These are phyloP conservation scores for Atkinsonella texensis DNA, from an alignment of 2,329 filamentous ascomycete species.

Conservation along the genomic window DNA sequence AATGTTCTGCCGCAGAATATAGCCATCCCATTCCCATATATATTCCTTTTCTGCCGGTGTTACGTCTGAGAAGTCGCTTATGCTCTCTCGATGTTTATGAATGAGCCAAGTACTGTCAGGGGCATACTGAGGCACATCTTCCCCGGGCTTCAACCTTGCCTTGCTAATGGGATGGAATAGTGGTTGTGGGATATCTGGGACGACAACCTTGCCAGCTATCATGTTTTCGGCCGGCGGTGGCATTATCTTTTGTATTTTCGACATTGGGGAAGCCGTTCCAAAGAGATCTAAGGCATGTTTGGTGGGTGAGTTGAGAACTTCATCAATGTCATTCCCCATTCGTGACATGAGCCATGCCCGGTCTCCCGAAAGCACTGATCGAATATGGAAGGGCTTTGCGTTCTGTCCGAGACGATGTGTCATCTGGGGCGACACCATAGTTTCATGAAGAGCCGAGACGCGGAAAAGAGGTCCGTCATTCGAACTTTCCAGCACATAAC, in stretches of 20 bases:
- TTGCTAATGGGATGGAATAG: conserved; percentile 49
- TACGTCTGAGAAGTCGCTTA: conserved; percentile 45
- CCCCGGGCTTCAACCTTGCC: conserved; percentile 35
- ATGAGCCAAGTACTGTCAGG: conserved; percentile 43
- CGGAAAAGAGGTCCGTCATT: conserved; percentile 27
- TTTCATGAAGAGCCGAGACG: conserved; percentile 22
- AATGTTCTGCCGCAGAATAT: conserved; percentile 37
- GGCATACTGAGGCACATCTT: conserved; percentile 30
- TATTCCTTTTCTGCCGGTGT: conserved; percentile 43
- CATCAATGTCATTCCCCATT: conserved; percentile 22
- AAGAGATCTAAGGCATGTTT: conserved; percentile 13
- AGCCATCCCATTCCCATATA: conserved; percentile 46
- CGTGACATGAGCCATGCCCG: conserved; percentile 33
- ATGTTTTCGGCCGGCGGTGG: conserved; percentile 7
- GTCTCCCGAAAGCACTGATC: conserved; percentile 32
- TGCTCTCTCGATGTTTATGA: conserved; percentile 46
- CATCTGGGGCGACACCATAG: conserved; percentile 19
- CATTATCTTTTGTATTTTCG: conserved; percentile 8
- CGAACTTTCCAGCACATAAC: conserved; percentile 26
- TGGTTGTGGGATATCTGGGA: conserved; percentile 38
- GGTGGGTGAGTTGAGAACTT: conserved; percentile 14
- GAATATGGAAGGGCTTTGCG: conserved; percentile 31
- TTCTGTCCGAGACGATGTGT: conserved; percentile 31
- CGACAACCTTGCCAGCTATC: conserved; percentile 22
- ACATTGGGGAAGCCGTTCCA: conserved; percentile 13